phyloP scores from a whole-genome alignment of 352 stramenopile species.

The Pythium pectinolyticum region DNA sequence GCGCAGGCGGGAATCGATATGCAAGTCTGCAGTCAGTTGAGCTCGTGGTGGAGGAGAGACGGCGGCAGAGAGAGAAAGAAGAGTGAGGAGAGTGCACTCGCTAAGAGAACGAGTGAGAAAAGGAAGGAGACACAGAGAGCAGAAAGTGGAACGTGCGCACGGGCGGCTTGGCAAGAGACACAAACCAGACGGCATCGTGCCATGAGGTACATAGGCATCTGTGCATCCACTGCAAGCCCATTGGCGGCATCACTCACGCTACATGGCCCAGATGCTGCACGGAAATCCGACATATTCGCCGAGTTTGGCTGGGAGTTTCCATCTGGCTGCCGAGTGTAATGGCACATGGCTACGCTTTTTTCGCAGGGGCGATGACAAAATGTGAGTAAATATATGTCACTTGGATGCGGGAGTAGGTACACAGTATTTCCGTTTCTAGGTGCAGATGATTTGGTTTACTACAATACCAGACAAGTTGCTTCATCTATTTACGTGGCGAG shows the following conservation, averaged over 20 bases:
- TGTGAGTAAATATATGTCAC: neutral
- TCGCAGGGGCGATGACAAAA: neutral
- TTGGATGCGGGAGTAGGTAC: neutral
- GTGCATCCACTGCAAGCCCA: neutral
- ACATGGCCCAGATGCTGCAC: neutral
- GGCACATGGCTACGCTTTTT: conserved; percentile 11
- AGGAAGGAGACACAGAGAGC: neutral
- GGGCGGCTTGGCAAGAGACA: neutral
- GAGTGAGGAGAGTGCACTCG: neutral
- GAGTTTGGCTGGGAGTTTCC: neutral
- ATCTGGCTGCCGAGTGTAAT: neutral
- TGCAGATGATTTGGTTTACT: too few relatives aligned
- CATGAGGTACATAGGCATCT: too few relatives aligned
- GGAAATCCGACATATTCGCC: neutral
- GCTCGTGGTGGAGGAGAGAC: conserved; percentile 7
- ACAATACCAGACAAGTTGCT: too few relatives aligned
- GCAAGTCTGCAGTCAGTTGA: too few relatives aligned
- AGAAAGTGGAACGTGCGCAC: neutral
- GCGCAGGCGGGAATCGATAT: too few relatives aligned
- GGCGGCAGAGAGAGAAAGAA: conserved; percentile 2
- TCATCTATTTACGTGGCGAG: too few relatives aligned
- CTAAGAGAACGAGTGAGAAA: conserved; percentile 5
- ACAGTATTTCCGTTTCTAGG: neutral
- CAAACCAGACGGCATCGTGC: conserved; percentile 22
- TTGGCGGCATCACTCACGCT: neutral